A percentile compares a stretch with the other conserved stretches of the same genome.
Conservation (phyloP, 75 land plant species). For the Pinus taeda region DNA sequence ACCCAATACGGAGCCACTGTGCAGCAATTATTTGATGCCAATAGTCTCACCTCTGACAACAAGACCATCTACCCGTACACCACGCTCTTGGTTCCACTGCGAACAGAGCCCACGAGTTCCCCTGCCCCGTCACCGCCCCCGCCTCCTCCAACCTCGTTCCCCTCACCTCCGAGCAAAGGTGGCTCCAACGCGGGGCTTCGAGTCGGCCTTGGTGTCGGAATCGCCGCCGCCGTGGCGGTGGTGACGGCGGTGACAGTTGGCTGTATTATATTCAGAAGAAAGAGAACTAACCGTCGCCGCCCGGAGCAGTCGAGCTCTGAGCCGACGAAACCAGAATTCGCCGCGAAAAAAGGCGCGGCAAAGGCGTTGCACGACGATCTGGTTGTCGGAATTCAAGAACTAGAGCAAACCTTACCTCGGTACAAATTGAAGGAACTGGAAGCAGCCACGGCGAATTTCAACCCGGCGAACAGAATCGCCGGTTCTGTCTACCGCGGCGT, state of each 20-base stretch:
- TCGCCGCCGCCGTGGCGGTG: not conserved
- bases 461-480: conserved; percentile 18
- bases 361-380: not conserved
- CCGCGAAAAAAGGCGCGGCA: not conserved
- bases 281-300: not conserved
- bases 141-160: conserved; percentile 2
- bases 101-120: conserved; percentile 20
- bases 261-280: not conserved
- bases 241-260: not conserved
- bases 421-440: conserved; percentile 49
- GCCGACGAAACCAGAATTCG: not conserved
- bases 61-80: conserved; percentile 14
- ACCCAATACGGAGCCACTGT: conserved; percentile 18
- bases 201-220: not conserved
- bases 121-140: conserved; percentile 8
- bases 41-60: conserved; percentile 8
- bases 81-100: conserved; percentile 56
- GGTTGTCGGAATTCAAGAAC: not conserved
- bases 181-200: not conserved
- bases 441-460: conserved; percentile 55
- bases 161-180: not conserved
- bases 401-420: conserved; percentile 2
- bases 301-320: not conserved
- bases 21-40: conserved; percentile 27
- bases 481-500: conserved; percentile 64